These are phyloP conservation scores for Termitomyces sp. DNA, from an alignment of 768 basidiomycete species.

Conservation along the genomic window DNA sequence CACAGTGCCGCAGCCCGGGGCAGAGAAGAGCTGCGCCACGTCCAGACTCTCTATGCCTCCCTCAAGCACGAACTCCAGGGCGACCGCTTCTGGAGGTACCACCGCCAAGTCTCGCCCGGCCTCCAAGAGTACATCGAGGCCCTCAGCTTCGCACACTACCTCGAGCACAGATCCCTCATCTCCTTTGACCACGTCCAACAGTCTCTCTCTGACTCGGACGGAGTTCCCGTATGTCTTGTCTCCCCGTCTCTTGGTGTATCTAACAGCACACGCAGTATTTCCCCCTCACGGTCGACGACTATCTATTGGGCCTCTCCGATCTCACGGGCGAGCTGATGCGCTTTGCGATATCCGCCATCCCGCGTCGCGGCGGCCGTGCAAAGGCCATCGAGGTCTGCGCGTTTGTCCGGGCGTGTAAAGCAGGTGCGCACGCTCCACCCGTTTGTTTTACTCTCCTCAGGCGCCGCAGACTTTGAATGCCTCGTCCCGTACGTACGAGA, in stretches of 20 bases:
- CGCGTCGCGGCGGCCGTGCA: slow-evolving; percentile 56
- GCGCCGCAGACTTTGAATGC: slow-evolving; percentile 63
- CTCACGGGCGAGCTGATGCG: slow-evolving; percentile 97
- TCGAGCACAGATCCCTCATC: slow-evolving; percentile 64
- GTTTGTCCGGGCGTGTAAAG: slow-evolving; percentile 71
- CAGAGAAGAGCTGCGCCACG: slow-evolving; percentile 58
- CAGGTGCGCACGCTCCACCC: slow-evolving; percentile 35
- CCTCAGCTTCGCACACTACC: slow-evolving; percentile 81
- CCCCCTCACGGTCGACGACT: slow-evolving; percentile 73
- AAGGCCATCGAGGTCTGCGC: slow-evolving; percentile 59
- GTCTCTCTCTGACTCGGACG: slow-evolving; percentile 54
- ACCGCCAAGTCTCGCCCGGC: slow-evolving; percentile 69
- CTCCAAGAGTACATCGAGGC: slow-evolving; percentile 97
- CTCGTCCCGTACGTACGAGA: slow-evolving; percentile 67
- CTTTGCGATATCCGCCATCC: slow-evolving; percentile 80
- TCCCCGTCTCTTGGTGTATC: neutral
- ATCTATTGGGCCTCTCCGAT: slow-evolving; percentile 88
- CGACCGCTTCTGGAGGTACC: slow-evolving; percentile 73
- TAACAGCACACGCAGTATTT: slow-evolving; percentile 55
- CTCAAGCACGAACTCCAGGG: slow-evolving; percentile 59
- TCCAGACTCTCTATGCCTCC: slow-evolving; percentile 55
- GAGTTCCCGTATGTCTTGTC: slow-evolving; percentile 50
- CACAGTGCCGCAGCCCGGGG: slow-evolving; percentile 35
- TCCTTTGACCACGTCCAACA: slow-evolving; percentile 62
- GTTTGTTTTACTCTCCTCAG: neutral